Base-by-base conservation (phyloP, 2,329 filamentous ascomycete genomes). In the Zymoseptoria tritici region DNA sequence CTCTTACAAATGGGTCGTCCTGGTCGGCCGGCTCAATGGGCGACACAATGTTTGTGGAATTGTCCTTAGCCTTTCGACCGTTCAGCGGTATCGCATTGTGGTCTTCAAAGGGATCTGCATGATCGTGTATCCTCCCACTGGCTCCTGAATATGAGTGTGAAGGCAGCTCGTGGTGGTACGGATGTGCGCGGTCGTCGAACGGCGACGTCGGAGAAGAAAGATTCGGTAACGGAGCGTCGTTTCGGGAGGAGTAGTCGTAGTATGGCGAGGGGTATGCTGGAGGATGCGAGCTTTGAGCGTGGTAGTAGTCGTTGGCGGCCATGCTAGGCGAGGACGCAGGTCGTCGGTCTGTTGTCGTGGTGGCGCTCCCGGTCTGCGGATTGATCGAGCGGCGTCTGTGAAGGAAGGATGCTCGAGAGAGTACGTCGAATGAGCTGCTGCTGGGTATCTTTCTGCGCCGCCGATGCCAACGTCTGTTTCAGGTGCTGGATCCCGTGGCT, bases 271-370 rank as follows among this genome's bases (percentile, higher is more conserved):
- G 61, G 62, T 72, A 77, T 66, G 70, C 75, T 70, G 64, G 72
- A 64, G 65, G 74, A 66, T 67, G 68, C 68, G 70, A 69, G 69
- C 59, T 68, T 73, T 68, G 63, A 73, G 70, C 63, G 63, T 76
- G 76, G 62, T 80, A 78, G 75, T 89, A 89, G 75, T 89, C 61
- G 57, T 64, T 61, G 51, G 65, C 63, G 26, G 65, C 62, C 65
- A 67, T 67, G 51, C 36, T 46, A n/a, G 36, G 36, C 36, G 36
- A 46, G 36, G 36, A 42, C 16, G 36, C 36, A 3, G 22, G 22
- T 24, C 22, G 22, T 24, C 22, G 22, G 22, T 24, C 22, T 24
- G 22, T 24, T 24, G 22, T 24, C 22, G 22, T 24, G 22, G 22
- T 24, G 22, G 22, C 22, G 22, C 22, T 24, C 22, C 22, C 22